Percentiles rank a stretch among this genome's conserved stretches.
These are phyloP conservation scores for Fusarium irregulare DNA, from an alignment of 2,329 filamentous ascomycete species.

Conservation along the genomic window DNA sequence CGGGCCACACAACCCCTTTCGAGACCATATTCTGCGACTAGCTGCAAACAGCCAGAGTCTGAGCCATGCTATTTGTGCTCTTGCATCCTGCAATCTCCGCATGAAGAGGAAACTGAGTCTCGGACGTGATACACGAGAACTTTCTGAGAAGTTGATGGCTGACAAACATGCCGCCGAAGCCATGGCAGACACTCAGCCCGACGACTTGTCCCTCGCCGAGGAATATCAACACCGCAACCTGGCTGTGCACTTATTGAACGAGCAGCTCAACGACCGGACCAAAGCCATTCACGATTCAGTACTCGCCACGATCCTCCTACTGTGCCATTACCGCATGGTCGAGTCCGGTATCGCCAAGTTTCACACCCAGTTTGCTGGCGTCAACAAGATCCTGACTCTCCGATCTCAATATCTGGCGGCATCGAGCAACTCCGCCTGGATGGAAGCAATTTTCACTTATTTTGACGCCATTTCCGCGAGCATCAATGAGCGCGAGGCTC, in stretches of 20 bases:
- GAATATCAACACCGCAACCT: constrained; percentile 83
- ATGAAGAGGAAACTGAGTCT: constrained; percentile 80
- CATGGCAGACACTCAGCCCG: constrained; percentile 60
- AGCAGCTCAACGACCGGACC: constrained; percentile 80
- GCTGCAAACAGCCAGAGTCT: constrained; percentile 82
- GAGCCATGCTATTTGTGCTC: constrained; percentile 91
- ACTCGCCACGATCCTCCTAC: constrained; percentile 84
- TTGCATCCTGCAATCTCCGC: constrained; percentile 88
- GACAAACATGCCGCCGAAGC: constrained; percentile 59
- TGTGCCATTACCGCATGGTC: constrained; percentile 93
- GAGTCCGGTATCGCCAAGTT: constrained; percentile 94
- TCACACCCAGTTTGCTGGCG: constrained; percentile 90
- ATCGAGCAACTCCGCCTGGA: constrained; percentile 83
- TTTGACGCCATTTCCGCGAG: constrained; percentile 93
- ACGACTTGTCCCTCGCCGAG: constrained; percentile 78
- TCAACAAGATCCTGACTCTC: constrained; percentile 88
- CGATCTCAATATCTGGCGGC: constrained; percentile 63
- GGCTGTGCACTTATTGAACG: constrained; percentile 85
- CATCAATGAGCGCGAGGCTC: constrained; percentile 90
- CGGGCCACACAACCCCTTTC: constrained; percentile 84
- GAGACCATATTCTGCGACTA: constrained; percentile 82
- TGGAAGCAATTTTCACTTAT: constrained; percentile 92
- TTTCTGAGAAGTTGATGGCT: constrained; percentile 60
- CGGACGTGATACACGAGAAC: constrained; percentile 66
- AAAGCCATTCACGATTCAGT: constrained; percentile 87